phyloP scores from a whole-genome alignment of 2,329 filamentous ascomycete species.

The Apiospora marii region DNA sequence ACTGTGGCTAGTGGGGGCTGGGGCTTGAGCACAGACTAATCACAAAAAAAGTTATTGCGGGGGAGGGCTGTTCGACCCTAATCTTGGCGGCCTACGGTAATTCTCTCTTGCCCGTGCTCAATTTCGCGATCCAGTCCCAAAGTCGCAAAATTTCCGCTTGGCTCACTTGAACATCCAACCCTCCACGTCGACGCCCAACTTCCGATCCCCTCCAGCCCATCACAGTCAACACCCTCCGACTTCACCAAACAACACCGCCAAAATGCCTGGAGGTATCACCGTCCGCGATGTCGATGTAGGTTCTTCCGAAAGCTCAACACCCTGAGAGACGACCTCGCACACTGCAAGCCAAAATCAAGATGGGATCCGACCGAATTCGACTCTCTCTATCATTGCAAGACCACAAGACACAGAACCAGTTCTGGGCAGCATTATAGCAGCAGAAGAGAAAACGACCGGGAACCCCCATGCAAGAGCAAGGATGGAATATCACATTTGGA shows the following conservation, averaged over 20 bases:
- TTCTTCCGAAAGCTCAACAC: constrained; percentile 44
- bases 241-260: constrained; percentile 42
- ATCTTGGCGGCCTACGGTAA: background rate
- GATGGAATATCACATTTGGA: constrained; percentile 48
- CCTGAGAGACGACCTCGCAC: constrained; percentile 24
- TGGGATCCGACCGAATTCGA: background rate
- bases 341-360: constrained; percentile 26
- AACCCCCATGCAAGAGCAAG: constrained; percentile 26
- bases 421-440: constrained; percentile 32
- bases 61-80: background rate
- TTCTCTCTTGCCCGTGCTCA: background rate
- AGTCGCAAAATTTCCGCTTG: background rate
- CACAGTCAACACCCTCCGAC: background rate
- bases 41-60: background rate
- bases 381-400: constrained; percentile 15
- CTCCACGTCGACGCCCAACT: constrained; percentile 18
- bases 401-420: background rate
- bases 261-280: constrained; percentile 80
- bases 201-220: constrained; percentile 18
- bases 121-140: background rate
- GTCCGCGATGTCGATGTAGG: constrained; percentile 89
- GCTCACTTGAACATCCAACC: background rate
- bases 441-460: constrained; percentile 6
- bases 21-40: background rate
- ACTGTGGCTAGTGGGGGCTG: background rate